Evolutionary conservation across 108 stramenopile species (phyloP), one percentile per base, ranked within the genome.

Genomic region (Bacterosira constricta): DNA sequence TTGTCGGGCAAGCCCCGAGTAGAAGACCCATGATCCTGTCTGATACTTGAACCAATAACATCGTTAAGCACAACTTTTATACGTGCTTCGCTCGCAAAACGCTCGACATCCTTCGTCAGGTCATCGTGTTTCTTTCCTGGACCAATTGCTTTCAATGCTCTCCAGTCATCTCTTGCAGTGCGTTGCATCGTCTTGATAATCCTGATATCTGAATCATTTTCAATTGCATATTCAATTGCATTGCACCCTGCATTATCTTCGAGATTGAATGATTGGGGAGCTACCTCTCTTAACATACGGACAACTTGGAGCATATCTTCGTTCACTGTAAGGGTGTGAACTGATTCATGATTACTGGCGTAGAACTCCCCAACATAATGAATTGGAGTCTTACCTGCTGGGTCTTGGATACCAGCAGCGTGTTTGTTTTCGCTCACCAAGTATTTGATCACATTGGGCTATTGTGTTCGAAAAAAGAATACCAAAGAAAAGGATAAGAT

Each of bases 291-390:
- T 29, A 80, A 36, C 20, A 76, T 17, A 1, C 69, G 49, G 21
- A 80, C 62, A 10, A 75, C 74, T 38, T 76, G 44, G 46, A 80
- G 57, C 75, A 80, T 50, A 11, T 45, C 46, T 5, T 80, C 74
- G 27, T 61, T 45, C 1, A 68, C 67, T 27, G 47, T 36, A 3
- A 17, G 30, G 20, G 60, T 42, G 5, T n/a, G 27, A n/a, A 25
- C 44, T 45, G 51, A 29, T 26, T 59, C 34, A 37, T 73, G 38
- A 53, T 68, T 46, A 13, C 21, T 30, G 13, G 46, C 58, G 39
- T 80, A 80, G 53, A 63, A 80, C 52, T 80, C 69, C 5, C 35
- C 79, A 42, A 71, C 75, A 34, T 80, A 80, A 38, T 82, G 81
- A 29, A 82, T 73, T 32, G 81, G 81, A 41, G 76, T 60, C 58